Evolutionary conservation across 257 asterid genomes (phyloP).

Genomic region (Nicotiana undulata): DNA sequence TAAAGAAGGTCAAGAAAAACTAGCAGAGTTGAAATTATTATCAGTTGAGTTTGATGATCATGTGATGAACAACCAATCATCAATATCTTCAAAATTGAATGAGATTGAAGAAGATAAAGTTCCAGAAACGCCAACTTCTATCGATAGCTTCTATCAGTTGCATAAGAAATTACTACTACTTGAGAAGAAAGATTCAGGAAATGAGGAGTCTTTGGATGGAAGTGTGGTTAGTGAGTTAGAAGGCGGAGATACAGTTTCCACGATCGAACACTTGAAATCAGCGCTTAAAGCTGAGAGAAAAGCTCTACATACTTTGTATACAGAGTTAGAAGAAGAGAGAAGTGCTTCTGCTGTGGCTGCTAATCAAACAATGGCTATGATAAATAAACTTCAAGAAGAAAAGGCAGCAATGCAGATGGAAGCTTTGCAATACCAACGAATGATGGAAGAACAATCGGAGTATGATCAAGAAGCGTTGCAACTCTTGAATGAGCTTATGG

Average conservation of each 20-base stretch:
- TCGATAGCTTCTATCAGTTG: constrained; percentile 46
- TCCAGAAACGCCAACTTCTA: constrained; percentile 80
- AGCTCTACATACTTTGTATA: constrained; percentile 57
- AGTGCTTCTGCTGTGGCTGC: constrained; percentile 97
- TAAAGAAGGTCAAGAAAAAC: constrained; percentile 31
- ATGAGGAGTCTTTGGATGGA: constrained; percentile 81
- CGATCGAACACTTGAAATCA: constrained; percentile 53
- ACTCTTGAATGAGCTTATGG: constrained; percentile 82
- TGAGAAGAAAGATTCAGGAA: constrained; percentile 62
- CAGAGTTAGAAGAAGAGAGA: constrained; percentile 88
- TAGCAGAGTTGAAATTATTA: constrained; percentile 27
- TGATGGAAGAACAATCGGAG: constrained; percentile 99
- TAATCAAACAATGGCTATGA: constrained; percentile 97
- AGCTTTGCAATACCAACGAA: constrained; percentile 94
- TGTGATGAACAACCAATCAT: constrained; percentile 12
- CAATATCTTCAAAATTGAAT: constrained; percentile 28
- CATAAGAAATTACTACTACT: constrained; percentile 52
- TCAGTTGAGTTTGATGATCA: constrained; percentile 31
- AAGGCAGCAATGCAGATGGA: constrained; percentile 98
- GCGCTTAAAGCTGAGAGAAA: constrained; percentile 65
- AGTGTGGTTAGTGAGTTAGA: constrained; percentile 82
- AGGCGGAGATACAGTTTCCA: constrained; percentile 50
- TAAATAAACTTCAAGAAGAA: constrained; percentile 92
- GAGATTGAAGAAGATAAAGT: constrained; percentile 65
- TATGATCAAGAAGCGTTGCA: constrained; percentile 98